phyloP scores from a whole-genome alignment of 1,139 yeast species.

The Hansenula sp. region DNA sequence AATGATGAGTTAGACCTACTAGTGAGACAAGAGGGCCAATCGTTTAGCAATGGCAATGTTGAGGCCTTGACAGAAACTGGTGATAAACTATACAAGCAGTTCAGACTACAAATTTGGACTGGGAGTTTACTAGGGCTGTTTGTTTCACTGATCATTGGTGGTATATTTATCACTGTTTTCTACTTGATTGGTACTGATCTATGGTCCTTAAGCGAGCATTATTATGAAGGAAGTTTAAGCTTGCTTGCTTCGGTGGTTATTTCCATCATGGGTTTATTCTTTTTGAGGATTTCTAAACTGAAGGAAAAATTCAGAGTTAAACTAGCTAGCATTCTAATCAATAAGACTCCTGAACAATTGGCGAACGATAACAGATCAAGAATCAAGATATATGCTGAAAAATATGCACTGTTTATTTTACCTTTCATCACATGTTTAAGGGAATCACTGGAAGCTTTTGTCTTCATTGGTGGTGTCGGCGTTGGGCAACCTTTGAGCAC shows the following conservation, averaged over 20 bases:
- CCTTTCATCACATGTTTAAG: slow-evolving; percentile 84
- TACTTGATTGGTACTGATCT: slow-evolving; percentile 76
- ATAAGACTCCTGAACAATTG: slow-evolving; percentile 21
- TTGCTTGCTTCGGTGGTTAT: slow-evolving; percentile 80
- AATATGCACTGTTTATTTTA: slow-evolving; percentile 74
- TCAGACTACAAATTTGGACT: slow-evolving; percentile 72
- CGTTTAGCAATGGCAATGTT: not conserved
- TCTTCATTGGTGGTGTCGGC: slow-evolving; percentile 87
- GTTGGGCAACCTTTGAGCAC: slow-evolving; percentile 71
- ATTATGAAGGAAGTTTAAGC: slow-evolving; percentile 91
- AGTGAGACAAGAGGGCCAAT: slow-evolving; percentile 1
- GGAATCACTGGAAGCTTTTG: slow-evolving; percentile 92
- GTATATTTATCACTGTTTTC: slow-evolving; percentile 81
- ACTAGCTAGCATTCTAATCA: slow-evolving; percentile 58
- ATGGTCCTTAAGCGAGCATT: slow-evolving; percentile 84
- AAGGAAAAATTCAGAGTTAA: slow-evolving; percentile 91
- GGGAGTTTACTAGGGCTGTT: slow-evolving; percentile 73
- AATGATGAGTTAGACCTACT: slow-evolving; percentile 7
- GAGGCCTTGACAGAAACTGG: slow-evolving; percentile 32
- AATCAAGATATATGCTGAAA: slow-evolving; percentile 40
- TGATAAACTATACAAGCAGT: slow-evolving; percentile 51
- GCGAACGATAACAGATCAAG: slow-evolving; percentile 9
- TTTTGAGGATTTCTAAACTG: slow-evolving; percentile 86
- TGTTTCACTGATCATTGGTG: slow-evolving; percentile 75
- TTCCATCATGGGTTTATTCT: slow-evolving; percentile 87